Conservation (phyloP, 2,329 filamentous ascomycete species). For the Byssothecium circinans region DNA sequence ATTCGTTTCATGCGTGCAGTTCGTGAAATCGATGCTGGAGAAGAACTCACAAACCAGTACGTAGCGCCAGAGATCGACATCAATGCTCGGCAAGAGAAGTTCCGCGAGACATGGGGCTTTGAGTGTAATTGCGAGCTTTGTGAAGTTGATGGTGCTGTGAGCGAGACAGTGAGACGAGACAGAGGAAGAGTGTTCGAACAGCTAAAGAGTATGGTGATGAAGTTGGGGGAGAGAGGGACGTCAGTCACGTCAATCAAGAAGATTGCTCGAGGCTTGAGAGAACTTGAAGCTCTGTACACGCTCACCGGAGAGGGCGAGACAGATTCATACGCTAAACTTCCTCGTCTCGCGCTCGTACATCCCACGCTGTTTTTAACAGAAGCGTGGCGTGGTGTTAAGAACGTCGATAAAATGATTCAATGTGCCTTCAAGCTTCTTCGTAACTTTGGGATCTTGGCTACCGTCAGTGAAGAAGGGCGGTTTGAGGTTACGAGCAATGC, state of each 20-base stretch:
- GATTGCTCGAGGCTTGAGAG: conserved; percentile 17
- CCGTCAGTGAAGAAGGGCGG: conserved; percentile 1
- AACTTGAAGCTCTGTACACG: conserved; percentile 21
- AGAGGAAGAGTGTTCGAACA: conserved; percentile 20
- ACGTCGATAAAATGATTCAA: conserved; percentile 23
- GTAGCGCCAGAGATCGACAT: conserved; percentile 23
- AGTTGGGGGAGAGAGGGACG: conserved; percentile 12
- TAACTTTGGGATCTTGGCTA: conserved; percentile 24
- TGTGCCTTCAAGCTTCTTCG: conserved; percentile 20
- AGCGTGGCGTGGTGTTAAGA: conserved; percentile 22
- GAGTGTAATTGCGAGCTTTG: conserved; percentile 25
- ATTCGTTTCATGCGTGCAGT: conserved; percentile 45
- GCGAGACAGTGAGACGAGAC: conserved; percentile 6
- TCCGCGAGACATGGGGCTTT: conserved; percentile 22
- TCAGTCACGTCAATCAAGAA: conserved; percentile 27
- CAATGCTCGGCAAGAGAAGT: conserved; percentile 18
- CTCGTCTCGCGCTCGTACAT: conserved; percentile 25
- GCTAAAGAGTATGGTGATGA: conserved; percentile 21
- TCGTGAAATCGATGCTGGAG: conserved; percentile 28
- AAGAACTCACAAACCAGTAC: conserved; percentile 29
- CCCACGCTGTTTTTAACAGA: conserved; percentile 26
- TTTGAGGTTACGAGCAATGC: conserved; percentile 15
- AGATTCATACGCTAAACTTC: conserved; percentile 17
- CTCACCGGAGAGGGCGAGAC: conserved; percentile 1
- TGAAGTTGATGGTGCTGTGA: conserved; percentile 11